phyloP scores from a whole-genome alignment of 2,329 filamentous ascomycete species.

The Calycina marina region DNA sequence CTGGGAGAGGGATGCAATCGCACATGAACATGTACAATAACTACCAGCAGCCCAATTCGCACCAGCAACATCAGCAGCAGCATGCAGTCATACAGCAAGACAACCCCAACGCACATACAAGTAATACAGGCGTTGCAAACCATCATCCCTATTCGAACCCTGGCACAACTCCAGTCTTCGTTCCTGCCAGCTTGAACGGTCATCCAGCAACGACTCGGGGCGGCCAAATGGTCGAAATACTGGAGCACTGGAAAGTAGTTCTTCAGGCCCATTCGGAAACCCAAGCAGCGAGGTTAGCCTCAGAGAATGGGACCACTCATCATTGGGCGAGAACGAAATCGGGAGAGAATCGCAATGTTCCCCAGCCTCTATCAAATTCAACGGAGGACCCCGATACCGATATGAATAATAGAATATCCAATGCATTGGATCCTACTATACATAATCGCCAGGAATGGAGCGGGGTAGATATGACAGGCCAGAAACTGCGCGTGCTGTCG shows the following conservation, averaged over 20 bases:
- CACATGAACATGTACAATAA: constrained; percentile 43
- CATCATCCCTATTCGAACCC: constrained; percentile 49
- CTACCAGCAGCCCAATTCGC: constrained; percentile 43
- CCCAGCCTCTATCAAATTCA: constrained; percentile 35
- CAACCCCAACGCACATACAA: constrained; percentile 36
- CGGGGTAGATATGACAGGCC: constrained; percentile 89
- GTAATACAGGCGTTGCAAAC: constrained; percentile 39
- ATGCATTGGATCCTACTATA: constrained; percentile 35
- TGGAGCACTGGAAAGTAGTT: constrained; percentile 78
- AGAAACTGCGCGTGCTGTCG: constrained; percentile 74
- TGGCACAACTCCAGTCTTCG: constrained; percentile 43
- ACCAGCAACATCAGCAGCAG: constrained; percentile 42
- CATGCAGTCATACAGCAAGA: constrained; percentile 46
- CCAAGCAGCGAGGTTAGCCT: constrained; percentile 57
- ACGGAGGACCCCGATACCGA: constrained; percentile 36
- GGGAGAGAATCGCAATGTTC: constrained; percentile 49
- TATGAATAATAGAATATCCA: constrained; percentile 43
- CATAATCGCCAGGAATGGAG: constrained; percentile 73
- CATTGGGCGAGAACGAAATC: constrained; percentile 62
- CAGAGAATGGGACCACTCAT: constrained; percentile 49
- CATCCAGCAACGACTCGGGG: constrained; percentile 33
- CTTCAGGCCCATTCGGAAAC: constrained; percentile 66
- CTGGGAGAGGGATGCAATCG: constrained; percentile 41
- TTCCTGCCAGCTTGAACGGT: constrained; percentile 39
- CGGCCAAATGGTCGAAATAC: constrained; percentile 36